Evolutionary conservation across 2,329 filamentous ascomycete genomes (phyloP), one percentile per base, ranked within the genome.

Genomic region (Iodosphaeria phyllophila): DNA sequence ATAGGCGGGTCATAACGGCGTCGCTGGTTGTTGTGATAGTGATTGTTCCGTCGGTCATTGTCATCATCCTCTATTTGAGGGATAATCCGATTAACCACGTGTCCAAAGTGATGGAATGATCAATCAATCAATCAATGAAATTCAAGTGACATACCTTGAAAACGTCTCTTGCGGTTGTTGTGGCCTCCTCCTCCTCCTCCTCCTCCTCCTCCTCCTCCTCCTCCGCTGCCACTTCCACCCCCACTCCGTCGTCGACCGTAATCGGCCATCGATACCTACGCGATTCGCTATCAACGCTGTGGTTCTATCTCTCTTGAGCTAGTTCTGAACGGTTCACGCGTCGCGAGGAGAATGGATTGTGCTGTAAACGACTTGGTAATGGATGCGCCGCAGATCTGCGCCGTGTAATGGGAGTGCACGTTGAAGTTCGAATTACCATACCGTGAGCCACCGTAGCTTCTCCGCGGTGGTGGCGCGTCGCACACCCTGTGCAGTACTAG

Each of bases 101-200:
- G 13, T 13, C 13, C 8, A 17, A 18, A 8, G 13, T n/a, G 16
- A 11, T 21, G 8, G 5, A 22, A 7, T 13, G 19, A 18, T 9
- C 14, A 18, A n/a, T 21, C 16, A 25, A 32, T 11, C 18, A 19
- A 8, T 11, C 13, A 4, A 13, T 24, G n/a, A 24, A 17, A 13
- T 24, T 19, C 18, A 11, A 13, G 23, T 15, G 28, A 38, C 57
- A 37, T 47, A 84, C 82, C 82, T 77, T 78, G 64, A 44, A 73
- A 75, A 44, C 82, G 67, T 41, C 76, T 64, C 54, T 91, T 92
- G 47, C 76, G 71, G 39, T 67, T 69, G 46, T 71, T 58, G 41
- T 62, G 51, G 31, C 64, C 36, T 17, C 44, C 41, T 14, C 47
- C n/a, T n/a, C n/a, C n/a, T n/a, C n/a, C n/a, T n/a, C n/a, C n/a